Evolutionary conservation across 225 moss, liverwort and hornwort species (phyloP).

Genomic region (Polytrichum formosum): DNA sequence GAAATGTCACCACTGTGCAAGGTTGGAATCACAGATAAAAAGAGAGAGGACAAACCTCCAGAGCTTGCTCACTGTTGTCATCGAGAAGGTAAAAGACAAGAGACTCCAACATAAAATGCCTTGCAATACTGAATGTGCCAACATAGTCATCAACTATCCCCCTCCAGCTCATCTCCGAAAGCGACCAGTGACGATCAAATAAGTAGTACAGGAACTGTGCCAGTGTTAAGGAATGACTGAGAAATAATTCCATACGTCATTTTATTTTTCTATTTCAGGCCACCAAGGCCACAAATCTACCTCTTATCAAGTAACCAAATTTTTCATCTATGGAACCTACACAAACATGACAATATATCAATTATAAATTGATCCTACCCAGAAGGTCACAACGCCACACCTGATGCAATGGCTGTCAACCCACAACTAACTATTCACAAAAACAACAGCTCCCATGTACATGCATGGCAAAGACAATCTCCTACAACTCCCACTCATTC

Average conservation of each 20-base stretch:
- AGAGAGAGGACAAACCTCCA: conserved; percentile 53
- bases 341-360: too few species aligned
- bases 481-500: too few species aligned
- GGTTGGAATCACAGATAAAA: conserved; percentile 2
- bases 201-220: conserved; percentile 87
- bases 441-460: too few species aligned
- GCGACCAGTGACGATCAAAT: conserved; percentile 91
- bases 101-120: conserved; percentile 94
- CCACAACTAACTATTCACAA: too few species aligned
- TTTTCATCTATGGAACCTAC: too few species aligned
- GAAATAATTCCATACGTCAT: background rate
- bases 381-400: too few species aligned
- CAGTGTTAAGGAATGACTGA: conserved; percentile 16
- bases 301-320: too few species aligned
- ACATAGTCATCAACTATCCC: conserved; percentile 84
- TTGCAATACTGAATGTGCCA: conserved; percentile 74
- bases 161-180: conserved; percentile 67
- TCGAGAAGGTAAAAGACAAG: conserved; percentile 92
- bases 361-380: too few species aligned
- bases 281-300: too few species aligned
- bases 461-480: too few species aligned
- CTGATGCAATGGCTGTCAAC: too few species aligned
- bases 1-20: background rate
- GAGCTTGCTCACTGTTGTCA: conserved; percentile 72
- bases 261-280: too few species aligned